These are phyloP conservation scores for Fusarium tuaranense DNA, from an alignment of 2,329 filamentous ascomycete species.

Conservation along the genomic window DNA sequence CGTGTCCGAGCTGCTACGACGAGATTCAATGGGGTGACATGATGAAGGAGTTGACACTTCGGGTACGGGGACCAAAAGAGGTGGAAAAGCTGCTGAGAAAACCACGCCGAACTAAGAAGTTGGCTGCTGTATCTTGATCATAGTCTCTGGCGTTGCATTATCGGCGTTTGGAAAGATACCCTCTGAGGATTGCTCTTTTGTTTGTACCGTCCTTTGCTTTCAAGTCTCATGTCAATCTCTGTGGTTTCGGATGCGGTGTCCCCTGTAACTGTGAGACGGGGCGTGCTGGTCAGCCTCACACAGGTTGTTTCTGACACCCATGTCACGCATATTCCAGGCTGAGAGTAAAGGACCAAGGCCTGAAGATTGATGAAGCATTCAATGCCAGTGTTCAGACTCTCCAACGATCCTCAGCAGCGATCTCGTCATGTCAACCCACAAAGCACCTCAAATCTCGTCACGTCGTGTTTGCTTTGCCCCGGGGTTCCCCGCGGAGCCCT, in stretches of 20 bases:
- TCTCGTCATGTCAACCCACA: constrained; percentile 1
- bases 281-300: not conserved
- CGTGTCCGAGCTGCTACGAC: constrained; percentile 76
- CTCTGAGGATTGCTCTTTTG: constrained; percentile 2
- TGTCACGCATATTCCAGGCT: not conserved
- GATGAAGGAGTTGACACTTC: constrained; percentile 84
- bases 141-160: constrained; percentile 7
- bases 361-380: not conserved
- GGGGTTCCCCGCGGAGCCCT: constrained; percentile 44
- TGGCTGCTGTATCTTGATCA: constrained; percentile 21
- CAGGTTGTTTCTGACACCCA: not conserved
- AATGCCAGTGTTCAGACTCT: not conserved
- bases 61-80: constrained; percentile 77
- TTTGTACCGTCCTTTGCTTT: not conserved
- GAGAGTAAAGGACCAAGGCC: not conserved
- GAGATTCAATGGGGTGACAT: constrained; percentile 78
- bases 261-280: not conserved
- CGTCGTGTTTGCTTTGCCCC: constrained; percentile 20
- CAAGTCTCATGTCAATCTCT: constrained; percentile 5
- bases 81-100: constrained; percentile 75
- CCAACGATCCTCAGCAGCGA: not conserved
- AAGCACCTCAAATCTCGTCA: constrained; percentile 16
- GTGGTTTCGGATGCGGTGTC: not conserved
- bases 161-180: constrained; percentile 34
- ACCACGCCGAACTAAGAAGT: constrained; percentile 49